Base-by-base conservation (phyloP, 139 green algal genomes). In the Chlamydomonas applanata region DNA sequence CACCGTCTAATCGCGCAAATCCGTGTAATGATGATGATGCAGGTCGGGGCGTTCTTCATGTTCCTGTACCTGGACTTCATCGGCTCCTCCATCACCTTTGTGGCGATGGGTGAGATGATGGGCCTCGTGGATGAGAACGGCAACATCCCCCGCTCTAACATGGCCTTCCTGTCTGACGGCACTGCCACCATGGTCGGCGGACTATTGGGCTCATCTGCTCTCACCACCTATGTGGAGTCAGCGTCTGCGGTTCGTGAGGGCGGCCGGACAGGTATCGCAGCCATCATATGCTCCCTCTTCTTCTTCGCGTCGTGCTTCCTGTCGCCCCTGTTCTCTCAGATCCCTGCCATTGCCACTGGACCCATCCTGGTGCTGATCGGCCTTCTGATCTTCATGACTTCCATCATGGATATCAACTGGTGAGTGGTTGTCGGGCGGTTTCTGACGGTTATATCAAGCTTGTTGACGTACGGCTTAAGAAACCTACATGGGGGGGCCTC, bases 21-120 rank as follows among this genome's bases (percentile, higher is more conserved):
- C n/a, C n/a, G n/a, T n/a, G n/a, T n/a, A n/a, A n/a, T n/a, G n/a
- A n/a, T n/a, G n/a, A 49, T 19, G 11, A 19, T 62, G 53, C 53
- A 62, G 53, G 24, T 29, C 11, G 59, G 59, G 4, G 59, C 59
- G n/a, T 66, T 66, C 59, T 66, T 84, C 45, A 76, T 71, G 2
- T 84, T 86, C 81, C 73, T 86, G 29, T 86, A 89, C 74, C 64
- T 89, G 2, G 85, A 88, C 56, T 86, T 90, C 73, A 76, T 88
- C 34, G 84, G 71, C 72, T 62, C 52, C 17, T 80, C 35, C 74
- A 80, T 80, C 56, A 80, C 74, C 27, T 82, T 82, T 20, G 76
- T 82, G 14, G 57, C 69, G 35, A 73, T 82, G 49, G 76, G 76
- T 0, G 53, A 80, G 69, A 84, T 84, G 78, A 77, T 69, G 1